phyloP scores from a whole-genome alignment of 192 early-diverging fungal species.

The Endogone sp. region DNA sequence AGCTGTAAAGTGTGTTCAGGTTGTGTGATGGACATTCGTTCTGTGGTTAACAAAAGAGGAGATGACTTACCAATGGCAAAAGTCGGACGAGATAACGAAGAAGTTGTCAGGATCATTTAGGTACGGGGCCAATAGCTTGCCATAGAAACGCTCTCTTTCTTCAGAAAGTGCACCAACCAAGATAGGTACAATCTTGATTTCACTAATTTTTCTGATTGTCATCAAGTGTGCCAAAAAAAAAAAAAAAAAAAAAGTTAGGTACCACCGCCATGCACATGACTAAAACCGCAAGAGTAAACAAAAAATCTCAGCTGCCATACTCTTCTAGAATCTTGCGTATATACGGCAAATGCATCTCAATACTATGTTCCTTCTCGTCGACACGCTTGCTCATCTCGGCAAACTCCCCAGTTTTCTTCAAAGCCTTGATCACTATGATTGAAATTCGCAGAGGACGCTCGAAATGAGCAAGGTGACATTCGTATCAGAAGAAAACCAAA shows the following conservation, averaged over 20 bases:
- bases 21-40: background rate
- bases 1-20: too few relatives aligned
- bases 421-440: conserved; percentile 53
- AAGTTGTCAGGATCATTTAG: conserved; percentile 63
- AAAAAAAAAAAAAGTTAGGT: too few relatives aligned
- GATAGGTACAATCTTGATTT: conserved; percentile 81
- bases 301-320: too few relatives aligned
- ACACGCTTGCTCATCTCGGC: conserved; percentile 52
- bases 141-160: conserved; percentile 62
- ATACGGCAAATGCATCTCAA: conserved; percentile 97
- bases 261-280: too few relatives aligned
- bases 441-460: background rate
- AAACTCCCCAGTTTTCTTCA: conserved; percentile 66
- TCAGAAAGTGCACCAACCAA: conserved; percentile 74
- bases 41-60: background rate
- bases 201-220: conserved; percentile 38
- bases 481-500: too few relatives aligned
- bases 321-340: conserved; percentile 76
- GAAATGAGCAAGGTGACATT: too few relatives aligned
- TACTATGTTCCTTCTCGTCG: conserved; percentile 95
- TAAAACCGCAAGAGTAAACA: too few relatives aligned
- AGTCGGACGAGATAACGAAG: conserved; percentile 96
- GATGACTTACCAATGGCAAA: conserved; percentile 83
- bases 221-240: background rate
- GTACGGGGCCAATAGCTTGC: conserved; percentile 70